Percentiles rank a stretch among this genome's conserved stretches.
phyloP scores from a whole-genome alignment of 495 filamentous ascomycete species.

The Penicillium egyptiacum region DNA sequence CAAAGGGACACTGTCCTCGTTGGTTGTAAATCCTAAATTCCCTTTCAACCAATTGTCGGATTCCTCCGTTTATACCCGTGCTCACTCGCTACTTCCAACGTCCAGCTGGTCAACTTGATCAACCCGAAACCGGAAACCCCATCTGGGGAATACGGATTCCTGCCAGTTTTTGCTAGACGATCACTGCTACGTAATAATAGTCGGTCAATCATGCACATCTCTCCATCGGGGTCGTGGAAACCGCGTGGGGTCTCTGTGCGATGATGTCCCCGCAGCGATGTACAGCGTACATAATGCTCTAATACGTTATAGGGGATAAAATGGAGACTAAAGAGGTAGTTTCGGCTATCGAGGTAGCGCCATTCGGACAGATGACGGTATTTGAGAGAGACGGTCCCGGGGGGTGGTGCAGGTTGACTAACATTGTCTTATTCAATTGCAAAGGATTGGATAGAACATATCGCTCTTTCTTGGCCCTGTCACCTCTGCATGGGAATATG shows the following conservation, averaged over 20 bases:
- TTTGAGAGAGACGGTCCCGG: background rate
- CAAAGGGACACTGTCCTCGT: background rate
- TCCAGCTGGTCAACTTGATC: background rate
- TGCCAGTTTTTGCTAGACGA: too few relatives aligned
- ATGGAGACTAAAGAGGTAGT: background rate
- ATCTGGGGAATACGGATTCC: too few relatives aligned
- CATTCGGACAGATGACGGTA: background rate
- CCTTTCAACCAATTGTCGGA: conserved; percentile 9
- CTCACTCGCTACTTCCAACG: conserved; percentile 1
- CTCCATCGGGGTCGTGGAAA: conserved; percentile 21
- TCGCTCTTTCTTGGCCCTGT: background rate
- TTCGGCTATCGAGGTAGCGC: conserved; percentile 4
- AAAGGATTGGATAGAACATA: background rate
- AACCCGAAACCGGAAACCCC: background rate
- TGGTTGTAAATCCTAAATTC: conserved; percentile 3
- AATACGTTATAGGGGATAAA: conserved; percentile 4
- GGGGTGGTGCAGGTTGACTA: background rate
- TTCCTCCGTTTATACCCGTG: conserved; percentile 11
- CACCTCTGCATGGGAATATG: background rate
- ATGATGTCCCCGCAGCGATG: conserved; percentile 16
- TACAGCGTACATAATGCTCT: conserved; percentile 1
- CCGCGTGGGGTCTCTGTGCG: conserved; percentile 20
- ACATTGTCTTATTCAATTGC: background rate
- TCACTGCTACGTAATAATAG: conserved; percentile 11
- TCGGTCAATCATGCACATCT: conserved; percentile 19